phyloP scores from a whole-genome alignment of 2,329 filamentous ascomycete genomes.

The Penicillium sp. region DNA sequence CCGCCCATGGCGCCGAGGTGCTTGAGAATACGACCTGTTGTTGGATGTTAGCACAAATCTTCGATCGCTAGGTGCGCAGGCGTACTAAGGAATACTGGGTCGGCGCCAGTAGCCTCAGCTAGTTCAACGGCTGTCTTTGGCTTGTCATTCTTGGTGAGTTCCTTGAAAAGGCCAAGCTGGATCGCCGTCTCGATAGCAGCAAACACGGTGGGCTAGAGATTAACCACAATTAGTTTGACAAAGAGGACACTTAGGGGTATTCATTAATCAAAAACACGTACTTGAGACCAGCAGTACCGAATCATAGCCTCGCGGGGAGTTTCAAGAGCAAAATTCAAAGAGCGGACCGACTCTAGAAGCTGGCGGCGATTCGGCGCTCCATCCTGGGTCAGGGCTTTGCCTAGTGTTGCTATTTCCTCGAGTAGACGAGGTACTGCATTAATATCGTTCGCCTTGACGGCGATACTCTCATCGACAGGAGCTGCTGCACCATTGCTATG shows the following conservation, averaged over 20 bases:
- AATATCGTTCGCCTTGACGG: constrained; percentile 17
- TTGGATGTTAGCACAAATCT: constrained; percentile 19
- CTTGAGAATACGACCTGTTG: constrained; percentile 29
- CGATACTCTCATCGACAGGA: constrained; percentile 12
- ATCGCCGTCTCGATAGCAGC: constrained; percentile 17
- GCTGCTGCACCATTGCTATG: constrained; percentile 4
- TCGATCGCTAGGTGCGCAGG: constrained; percentile 1
- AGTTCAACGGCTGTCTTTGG: constrained; percentile 16
- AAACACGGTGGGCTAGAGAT: constrained; percentile 11
- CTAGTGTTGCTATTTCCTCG: constrained; percentile 16
- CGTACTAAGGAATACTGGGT: constrained; percentile 17
- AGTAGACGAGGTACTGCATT: constrained; percentile 19
- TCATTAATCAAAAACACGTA: too few species aligned
- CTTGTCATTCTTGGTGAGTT: constrained; percentile 15
- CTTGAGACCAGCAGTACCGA: constrained; percentile 24
- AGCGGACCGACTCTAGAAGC: constrained; percentile 24
- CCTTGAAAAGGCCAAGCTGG: constrained; percentile 16
- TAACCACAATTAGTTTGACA: not conserved
- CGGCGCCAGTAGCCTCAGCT: constrained; percentile 13
- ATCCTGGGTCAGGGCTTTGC: constrained; percentile 14
- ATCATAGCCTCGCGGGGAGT: constrained; percentile 28
- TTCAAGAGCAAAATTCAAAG: constrained; percentile 24
- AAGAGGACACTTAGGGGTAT: too few species aligned
- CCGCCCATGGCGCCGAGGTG: constrained; percentile 38
- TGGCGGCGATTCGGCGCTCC: constrained; percentile 18